phyloP scores from a whole-genome alignment of 1,284 basidiomycete species.

The Leccinum solheimii region DNA sequence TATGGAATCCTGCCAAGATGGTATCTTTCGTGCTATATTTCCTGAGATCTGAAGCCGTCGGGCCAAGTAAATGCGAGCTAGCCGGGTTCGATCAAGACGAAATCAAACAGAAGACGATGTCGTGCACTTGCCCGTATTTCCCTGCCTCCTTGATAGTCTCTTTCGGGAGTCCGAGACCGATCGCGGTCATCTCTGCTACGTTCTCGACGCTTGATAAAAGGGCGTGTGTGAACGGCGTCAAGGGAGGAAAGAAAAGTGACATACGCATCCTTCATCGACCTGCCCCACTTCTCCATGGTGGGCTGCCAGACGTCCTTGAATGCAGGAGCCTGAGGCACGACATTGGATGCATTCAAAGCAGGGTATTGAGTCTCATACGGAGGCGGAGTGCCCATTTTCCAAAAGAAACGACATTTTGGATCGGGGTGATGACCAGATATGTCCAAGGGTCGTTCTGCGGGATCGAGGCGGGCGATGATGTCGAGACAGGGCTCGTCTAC shows the following conservation, averaged over 20 bases:
- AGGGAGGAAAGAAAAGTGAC: conserved; percentile 30
- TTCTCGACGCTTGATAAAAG: conserved; percentile 62
- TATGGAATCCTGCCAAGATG: conserved; percentile 90
- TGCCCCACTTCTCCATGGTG: conserved; percentile 82
- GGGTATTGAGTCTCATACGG: conserved; percentile 80
- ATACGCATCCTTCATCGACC: conserved; percentile 81
- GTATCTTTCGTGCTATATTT: conserved; percentile 77
- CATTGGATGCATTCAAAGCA: conserved; percentile 74
- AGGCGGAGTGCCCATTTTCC: conserved; percentile 77
- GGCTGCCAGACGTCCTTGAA: conserved; percentile 29
- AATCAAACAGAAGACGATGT: neutral
- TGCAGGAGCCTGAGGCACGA: conserved; percentile 58
- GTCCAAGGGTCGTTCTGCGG: conserved; percentile 80
- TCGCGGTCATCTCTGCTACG: conserved; percentile 79
- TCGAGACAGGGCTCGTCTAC: conserved; percentile 71
- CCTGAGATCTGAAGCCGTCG: conserved; percentile 83
- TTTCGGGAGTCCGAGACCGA: conserved; percentile 73
- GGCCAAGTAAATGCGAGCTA: conserved; percentile 86
- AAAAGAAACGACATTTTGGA: conserved; percentile 93
- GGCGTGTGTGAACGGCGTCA: neutral
- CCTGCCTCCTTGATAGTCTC: conserved; percentile 75
- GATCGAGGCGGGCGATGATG: conserved; percentile 71
- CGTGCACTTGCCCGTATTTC: conserved; percentile 65
- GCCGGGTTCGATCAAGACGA: neutral
- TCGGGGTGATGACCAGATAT: conserved; percentile 77